Evolutionary conservation across 208 protist species (phyloP).

Genomic region (Trypanosoma mega): DNA sequence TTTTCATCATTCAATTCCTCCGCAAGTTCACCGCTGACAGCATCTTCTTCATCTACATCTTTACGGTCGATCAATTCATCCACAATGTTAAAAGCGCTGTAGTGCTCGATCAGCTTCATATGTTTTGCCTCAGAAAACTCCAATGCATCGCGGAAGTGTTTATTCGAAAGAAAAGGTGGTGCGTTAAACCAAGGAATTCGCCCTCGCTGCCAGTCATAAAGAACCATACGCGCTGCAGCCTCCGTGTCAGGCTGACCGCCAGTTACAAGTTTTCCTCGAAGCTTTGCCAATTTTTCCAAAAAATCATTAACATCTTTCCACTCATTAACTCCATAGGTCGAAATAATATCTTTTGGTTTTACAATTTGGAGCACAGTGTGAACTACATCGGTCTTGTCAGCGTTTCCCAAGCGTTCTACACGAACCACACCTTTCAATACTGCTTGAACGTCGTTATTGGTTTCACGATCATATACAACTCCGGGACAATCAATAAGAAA

Average conservation of each 20-base stretch:
- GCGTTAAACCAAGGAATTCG: slow-evolving; percentile 96
- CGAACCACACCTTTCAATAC: slow-evolving; percentile 98
- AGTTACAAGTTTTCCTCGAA: slow-evolving; percentile 94
- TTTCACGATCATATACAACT: slow-evolving; percentile 93
- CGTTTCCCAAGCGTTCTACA: slow-evolving; percentile 87
- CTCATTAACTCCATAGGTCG: slow-evolving; percentile 94
- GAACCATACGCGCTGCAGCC: slow-evolving; percentile 94
- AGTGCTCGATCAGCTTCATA: slow-evolving; percentile 90
- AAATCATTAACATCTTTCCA: slow-evolving; percentile 97
- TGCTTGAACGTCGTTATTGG: slow-evolving; percentile 96
- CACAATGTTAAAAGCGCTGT: slow-evolving; percentile 80
- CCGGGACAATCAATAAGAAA: slow-evolving; percentile 99
- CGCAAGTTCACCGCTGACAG: slow-evolving; percentile 10
- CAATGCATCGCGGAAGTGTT: slow-evolving; percentile 80
- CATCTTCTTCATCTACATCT: slow-evolving; percentile 20
- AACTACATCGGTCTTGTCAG: slow-evolving; percentile 95
- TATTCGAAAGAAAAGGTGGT: slow-evolving; percentile 90
- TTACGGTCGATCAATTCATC: slow-evolving; percentile 63
- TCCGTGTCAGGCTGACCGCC: slow-evolving; percentile 95
- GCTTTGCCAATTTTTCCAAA: slow-evolving; percentile 94
- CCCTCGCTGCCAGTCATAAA: slow-evolving; percentile 98
- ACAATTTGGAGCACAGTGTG: slow-evolving; percentile 93
- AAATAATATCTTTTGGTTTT: slow-evolving; percentile 94
- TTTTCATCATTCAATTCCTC: slow-evolving; percentile 4
- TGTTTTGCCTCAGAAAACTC: slow-evolving; percentile 64